Evolutionary conservation across 2,329 filamentous ascomycete species (phyloP), one percentile per base, ranked within the genome.

Genomic region (Colletotrichum sp.): DNA sequence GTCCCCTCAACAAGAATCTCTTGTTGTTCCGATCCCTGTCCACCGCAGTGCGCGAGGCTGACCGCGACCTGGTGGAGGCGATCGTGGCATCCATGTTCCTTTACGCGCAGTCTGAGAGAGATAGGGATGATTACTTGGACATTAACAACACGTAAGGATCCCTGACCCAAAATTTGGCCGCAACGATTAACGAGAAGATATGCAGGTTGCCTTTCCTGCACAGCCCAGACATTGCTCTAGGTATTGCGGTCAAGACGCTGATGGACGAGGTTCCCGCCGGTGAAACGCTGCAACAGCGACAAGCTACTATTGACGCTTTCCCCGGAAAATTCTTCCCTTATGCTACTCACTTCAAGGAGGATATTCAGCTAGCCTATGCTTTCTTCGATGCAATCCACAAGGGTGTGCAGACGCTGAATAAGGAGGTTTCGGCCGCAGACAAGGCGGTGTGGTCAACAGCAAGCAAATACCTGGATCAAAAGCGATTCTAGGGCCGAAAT

Each of bases 1-100:
- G 97, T 1, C 96, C 97, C 2, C 90, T 99, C 2, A 98, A 96
- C 88, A 94, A 97, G 84, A 96, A 96, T 79, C 89, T 98, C 69
- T 89, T 99, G 57, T 93, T 93, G 30, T 99, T 96, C 87, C 94
- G 95, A 76, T 96, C 95, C 2, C 89, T 99, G 74, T 93, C 95
- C 55, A 93, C 93, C 3, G 92, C 95, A 55, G 93, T 98, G 28
- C 94, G 96, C 52, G 92, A 94, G 78, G 92, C 93, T 39, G 89
- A 98, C 78, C 92, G 97, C 64, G 96, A 98, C 83, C 86, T 99
- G 44, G 87, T 97, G 16, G 97, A 99, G 85, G 94, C 95, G 57
- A 92, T 96, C 78, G 89, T 96, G 24, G 93, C 93, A 8, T 93
- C 94, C 34, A 92, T 98, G 87, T 93, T 98, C 79, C 89, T 98